Evolutionary conservation across 352 stramenopile genomes (phyloP), one percentile per base, ranked within the genome.

Genomic region (Blastocystis sp.): DNA sequence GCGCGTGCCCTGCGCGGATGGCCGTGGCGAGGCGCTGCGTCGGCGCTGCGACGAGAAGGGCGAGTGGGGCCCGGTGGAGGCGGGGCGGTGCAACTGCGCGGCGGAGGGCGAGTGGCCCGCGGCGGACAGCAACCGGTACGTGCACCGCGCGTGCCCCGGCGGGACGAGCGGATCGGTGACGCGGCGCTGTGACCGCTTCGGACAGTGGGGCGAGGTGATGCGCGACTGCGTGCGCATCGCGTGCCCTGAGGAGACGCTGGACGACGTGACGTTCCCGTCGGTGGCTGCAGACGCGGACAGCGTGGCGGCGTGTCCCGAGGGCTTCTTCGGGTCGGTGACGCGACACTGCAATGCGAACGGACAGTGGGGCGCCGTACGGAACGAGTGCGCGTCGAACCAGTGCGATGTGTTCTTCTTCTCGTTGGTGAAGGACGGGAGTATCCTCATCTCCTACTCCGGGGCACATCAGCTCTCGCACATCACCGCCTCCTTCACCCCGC

Each of bases 111-210:
- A 52, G 19, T 81, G 71, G 71, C 38, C 60, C 52, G 66, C 34
- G 6, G 52, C 40, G 21, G 21, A 43, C 2, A 65, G 71, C 71
- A 81, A 66, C 43, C 24, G 38, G 40, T 81, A 81, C 34, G 28
- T 40, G n/a, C 24, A 81, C 38, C 71, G 28, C 38, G 28, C 42
- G 11, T 81, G 71, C 42, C 71, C 71, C 9, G 48, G 24, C 19
- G 71, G 71, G 0, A 66, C 42, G 38, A 57, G 66, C 24, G 71
- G 71, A 17, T 7, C 10, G 14, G 28, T 81, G 6, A 2, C 28
- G 21, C 71, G 71, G 17, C 71, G 71, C 17, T 81, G 71, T 38
- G 52, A 65, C 60, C 71, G 71, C 38, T 65, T 81, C 10, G 71
- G 71, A 48, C 40, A 59, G 11, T 81, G 71, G 71, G 54, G 48